phyloP scores from a whole-genome alignment of 208 protist species.

The Trypanosoma caninum region DNA sequence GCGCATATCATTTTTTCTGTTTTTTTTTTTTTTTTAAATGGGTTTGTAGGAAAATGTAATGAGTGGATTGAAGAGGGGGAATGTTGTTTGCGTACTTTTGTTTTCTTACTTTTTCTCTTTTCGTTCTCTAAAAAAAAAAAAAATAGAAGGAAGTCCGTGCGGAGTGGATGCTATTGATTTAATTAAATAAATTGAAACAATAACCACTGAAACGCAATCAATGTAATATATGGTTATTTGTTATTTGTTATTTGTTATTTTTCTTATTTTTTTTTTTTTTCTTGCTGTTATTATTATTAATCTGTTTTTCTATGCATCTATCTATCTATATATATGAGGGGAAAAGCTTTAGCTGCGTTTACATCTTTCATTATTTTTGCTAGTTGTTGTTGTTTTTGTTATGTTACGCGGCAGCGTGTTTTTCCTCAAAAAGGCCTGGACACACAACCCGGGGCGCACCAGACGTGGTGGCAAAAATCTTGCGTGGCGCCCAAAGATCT shows the following conservation, averaged over 20 bases:
- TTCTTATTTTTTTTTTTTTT: slow-evolving; percentile 12
- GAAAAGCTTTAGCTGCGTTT: no score
- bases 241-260: slow-evolving; percentile 13
- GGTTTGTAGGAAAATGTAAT: no score
- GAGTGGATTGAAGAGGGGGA: no score
- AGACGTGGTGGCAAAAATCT: slow-evolving; percentile 87
- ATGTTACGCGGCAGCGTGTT: slow-evolving; percentile 70
- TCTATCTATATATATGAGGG: slow-evolving; percentile 8
- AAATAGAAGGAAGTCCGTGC: no score
- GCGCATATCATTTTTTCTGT: no score
- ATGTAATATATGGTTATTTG: not conserved
- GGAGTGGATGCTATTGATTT: no score
- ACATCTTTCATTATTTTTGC: not conserved
- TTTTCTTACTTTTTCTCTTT: no score
- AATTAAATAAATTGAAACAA: no score
- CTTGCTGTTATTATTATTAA: not conserved
- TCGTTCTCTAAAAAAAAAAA: no score
- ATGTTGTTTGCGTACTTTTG: no score
- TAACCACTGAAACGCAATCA: no score
- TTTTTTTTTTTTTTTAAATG: no score
- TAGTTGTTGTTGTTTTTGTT: not conserved
- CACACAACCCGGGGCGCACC: slow-evolving; percentile 75
- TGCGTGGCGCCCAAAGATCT: slow-evolving; percentile 85
- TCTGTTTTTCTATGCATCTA: not conserved
- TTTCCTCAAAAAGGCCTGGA: slow-evolving; percentile 87